Evolutionary conservation across 352 stramenopile genomes (phyloP).

Genomic region (Peronospora farinosa): DNA sequence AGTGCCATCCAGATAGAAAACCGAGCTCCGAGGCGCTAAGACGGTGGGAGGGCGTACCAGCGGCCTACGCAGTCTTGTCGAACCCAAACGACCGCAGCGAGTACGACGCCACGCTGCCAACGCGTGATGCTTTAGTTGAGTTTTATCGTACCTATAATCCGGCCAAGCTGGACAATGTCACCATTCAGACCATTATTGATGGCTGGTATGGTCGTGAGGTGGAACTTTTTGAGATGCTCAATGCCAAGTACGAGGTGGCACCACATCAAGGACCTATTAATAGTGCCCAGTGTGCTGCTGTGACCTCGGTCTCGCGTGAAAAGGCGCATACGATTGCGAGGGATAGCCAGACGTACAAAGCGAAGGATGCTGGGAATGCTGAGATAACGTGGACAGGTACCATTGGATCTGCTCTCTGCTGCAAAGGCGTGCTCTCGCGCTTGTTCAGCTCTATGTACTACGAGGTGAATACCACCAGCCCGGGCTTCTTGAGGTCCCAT

Average conservation of each 20-base stretch:
- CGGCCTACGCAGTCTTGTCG: conserved; percentile 69
- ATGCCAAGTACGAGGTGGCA: conserved; percentile 79
- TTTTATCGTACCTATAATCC: conserved; percentile 85
- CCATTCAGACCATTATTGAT: conserved; percentile 83
- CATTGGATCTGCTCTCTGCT: conserved; percentile 64
- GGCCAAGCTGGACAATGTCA: conserved; percentile 77
- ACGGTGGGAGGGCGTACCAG: conserved; percentile 69
- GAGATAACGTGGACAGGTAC: conserved; percentile 50
- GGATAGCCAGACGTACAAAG: conserved; percentile 50
- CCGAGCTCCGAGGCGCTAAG: conserved; percentile 55
- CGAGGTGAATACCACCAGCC: conserved; percentile 72
- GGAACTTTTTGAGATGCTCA: conserved; percentile 85
- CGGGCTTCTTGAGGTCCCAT: conserved; percentile 46
- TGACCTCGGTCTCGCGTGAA: conserved; percentile 42
- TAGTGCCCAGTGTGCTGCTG: conserved; percentile 31
- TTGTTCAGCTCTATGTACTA: conserved; percentile 72
- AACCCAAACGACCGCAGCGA: conserved; percentile 72
- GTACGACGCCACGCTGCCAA: conserved; percentile 74
- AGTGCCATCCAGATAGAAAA: conserved; percentile 91
- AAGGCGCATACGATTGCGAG: conserved; percentile 49
- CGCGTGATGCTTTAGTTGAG: conserved; percentile 66
- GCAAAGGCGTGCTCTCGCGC: conserved; percentile 48
- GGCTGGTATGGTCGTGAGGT: conserved; percentile 79
- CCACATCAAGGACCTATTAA: conserved; percentile 68
- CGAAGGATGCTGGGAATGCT: conserved; percentile 46